phyloP scores from a whole-genome alignment of 1,139 yeast genomes.

The Candida pseudoviswanathii region DNA sequence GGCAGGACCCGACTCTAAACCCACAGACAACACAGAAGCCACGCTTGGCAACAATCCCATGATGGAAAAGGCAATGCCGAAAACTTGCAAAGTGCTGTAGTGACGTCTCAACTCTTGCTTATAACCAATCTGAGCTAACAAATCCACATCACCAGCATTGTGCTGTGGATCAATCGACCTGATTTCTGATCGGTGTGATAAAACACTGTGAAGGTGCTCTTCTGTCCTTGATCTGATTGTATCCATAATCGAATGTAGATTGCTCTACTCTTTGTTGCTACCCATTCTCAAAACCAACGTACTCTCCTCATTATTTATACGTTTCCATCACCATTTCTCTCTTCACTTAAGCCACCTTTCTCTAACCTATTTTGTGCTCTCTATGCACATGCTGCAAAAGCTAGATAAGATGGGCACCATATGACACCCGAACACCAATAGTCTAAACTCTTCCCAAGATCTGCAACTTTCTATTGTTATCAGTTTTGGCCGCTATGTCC shows the following conservation, averaged over 20 bases:
- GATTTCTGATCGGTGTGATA: constrained; percentile 28
- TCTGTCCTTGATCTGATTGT: constrained; percentile 23
- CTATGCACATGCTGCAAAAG: neutral
- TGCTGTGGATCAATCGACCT: constrained; percentile 28
- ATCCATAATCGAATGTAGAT: constrained; percentile 8
- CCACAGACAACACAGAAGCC: constrained; percentile 35
- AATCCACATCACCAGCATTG: constrained; percentile 43
- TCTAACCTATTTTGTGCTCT: neutral
- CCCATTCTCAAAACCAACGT: no score
- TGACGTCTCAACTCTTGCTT: constrained; percentile 52
- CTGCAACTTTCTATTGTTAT: neutral
- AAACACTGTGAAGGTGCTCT: constrained; percentile 24
- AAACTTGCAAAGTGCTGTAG: constrained; percentile 51
- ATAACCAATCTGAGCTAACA: constrained; percentile 55
- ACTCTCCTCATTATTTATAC: no score
- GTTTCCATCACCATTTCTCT: no score
- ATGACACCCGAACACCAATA: neutral
- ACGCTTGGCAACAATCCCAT: constrained; percentile 56
- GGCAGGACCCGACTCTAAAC: constrained; percentile 46
- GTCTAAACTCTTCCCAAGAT: neutral
- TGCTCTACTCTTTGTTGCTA: neutral
- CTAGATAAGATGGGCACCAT: neutral
- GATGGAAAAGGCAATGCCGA: constrained; percentile 55
- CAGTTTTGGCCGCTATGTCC: no score
- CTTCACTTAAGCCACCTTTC: neutral